phyloP scores from a whole-genome alignment of 306 rosid genomes.

The Ormosia semicastrata region DNA sequence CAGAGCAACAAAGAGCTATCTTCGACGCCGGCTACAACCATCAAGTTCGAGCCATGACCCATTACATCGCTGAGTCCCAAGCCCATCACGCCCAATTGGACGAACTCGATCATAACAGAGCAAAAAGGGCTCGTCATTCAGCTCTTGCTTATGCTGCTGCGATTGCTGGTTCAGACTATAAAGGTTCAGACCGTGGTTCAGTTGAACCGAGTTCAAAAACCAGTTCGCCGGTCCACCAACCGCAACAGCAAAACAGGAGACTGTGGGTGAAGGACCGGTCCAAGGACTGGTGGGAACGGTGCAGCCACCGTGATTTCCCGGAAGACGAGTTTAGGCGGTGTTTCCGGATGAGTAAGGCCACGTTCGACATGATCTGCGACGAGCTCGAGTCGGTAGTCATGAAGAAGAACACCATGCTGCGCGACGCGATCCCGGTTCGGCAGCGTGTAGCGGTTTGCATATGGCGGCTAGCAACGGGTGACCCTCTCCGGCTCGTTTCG shows the following conservation, averaged over 20 bases:
- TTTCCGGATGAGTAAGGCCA: conserved; percentile 72
- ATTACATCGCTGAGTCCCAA: conserved; percentile 33
- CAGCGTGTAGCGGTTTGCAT: conserved; percentile 83
- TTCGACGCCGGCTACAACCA: conserved; percentile 24
- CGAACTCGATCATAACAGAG: background rate
- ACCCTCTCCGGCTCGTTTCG: conserved; percentile 72
- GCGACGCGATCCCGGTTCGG: conserved; percentile 85
- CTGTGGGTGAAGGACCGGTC: conserved; percentile 86
- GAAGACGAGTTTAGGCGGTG: conserved; percentile 62
- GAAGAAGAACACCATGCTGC: conserved; percentile 84
- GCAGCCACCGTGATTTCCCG: conserved; percentile 50
- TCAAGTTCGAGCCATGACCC: conserved; percentile 38
- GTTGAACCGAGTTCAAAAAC: background rate
- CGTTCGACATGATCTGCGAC: conserved; percentile 66
- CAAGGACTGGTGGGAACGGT: conserved; percentile 78
- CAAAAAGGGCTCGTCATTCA: conserved; percentile 42
- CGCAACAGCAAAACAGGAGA: conserved; percentile 34
- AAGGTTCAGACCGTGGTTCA: background rate
- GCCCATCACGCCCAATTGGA: conserved; percentile 32
- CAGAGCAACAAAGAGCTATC: conserved; percentile 32
- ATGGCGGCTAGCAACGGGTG: conserved; percentile 81
- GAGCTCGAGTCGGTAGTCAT: conserved; percentile 61
- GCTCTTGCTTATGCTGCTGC: background rate
- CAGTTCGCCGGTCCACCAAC: conserved; percentile 10
- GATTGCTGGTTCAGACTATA: background rate